Evolutionary conservation across 371 early-diverging fungal species (phyloP), one percentile per base, ranked within the genome.

Genomic region (Mucor racemosus): DNA sequence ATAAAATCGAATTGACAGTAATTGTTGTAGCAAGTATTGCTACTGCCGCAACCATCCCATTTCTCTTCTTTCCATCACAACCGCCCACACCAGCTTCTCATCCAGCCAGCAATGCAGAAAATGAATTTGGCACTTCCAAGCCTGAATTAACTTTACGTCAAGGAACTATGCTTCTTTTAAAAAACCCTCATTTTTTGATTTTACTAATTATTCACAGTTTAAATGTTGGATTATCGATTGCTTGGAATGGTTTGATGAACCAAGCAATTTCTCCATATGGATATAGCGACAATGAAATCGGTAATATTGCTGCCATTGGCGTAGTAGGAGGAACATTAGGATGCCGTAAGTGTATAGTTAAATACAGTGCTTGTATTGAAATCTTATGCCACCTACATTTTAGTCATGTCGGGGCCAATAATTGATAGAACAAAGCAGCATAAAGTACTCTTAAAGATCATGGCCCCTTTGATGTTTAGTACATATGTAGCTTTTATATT

Each of bases 181-280:
- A 73, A 41, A 90, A 84, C 67, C 68, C 66, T 17, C 77, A 80
- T 67, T 91, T 88, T 76, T 67, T 84, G 58, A 76, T 88, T 42
- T 68, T 91, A 31, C 78, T 80, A 61, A 65, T 79, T 36, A 62
- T 86, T 54, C 86, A 88, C 66, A 85, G 86, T 13, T 68, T 84
- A 34, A 81, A 86, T 66, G 78, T 89, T 55, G 91, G 90, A 4
- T 74, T 88, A 57, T 89, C 88, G 68, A 86, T 87, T 59, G 84
- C 88, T 48, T 85, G 86, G 77, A 79, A 84, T 17, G 88, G 87
- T 14, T 72, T 89, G 9, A 80, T 90, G 64, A 80, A 83, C 35
- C 83, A 86, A 65, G 87, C 86, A 55, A 74, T 89, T 13, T 71
- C 72, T 15, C 91, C 91, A 14, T 90, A 85, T 68, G 90, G 89